Evolutionary conservation across 2,329 filamentous ascomycete genomes (phyloP), one percentile per base, ranked within the genome.

Genomic region (Talaromyces verruculosus): DNA sequence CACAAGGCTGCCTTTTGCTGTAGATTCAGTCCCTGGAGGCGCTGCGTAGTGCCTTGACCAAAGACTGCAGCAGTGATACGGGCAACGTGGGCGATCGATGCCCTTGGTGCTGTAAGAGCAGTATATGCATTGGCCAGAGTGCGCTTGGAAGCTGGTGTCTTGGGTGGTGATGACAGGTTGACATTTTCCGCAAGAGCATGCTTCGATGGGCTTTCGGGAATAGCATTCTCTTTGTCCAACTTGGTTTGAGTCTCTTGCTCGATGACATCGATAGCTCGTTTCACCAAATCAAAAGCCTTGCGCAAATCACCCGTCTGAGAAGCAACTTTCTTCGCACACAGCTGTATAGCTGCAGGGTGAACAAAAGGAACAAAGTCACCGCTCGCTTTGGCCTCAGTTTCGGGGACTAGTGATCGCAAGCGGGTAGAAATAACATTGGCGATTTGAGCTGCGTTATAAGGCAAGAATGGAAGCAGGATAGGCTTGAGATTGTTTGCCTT

Each of bases 1-100:
- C 95, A 99, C 10, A 99, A 84, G 0, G 94, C 93, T 3, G 94
- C 95, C 77, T 97, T 98, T 78, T 99, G 95, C 75, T 99, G 96
- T 2, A 99, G 84, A 75, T 98, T 99, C 65, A 99, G 86, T 4
- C 89, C 88, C 77, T 91, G 90, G 15, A 99, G 87, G 66, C 95
- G 88, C 72, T 97, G 92, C 13, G 85, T 87, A 1, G 93, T 91
- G 41, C 93, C 93, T 71, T 97, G 94, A 76, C 91, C 92, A 78
- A 99, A 97, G 1, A 92, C 91, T 3, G 92, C 88, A 0, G 93
- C 88, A 0, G 95, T 97, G 67, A 98, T 89, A 72, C 92, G 93
- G 75, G 95, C 96, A 72, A 99, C 87, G 76, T 99, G 95, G 0
- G 88, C 88, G 70, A 99, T 96, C 33, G 88, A 92, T 37, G 93